Evolutionary conservation across 2,329 filamentous ascomycete species (phyloP), one percentile per base, ranked within the genome.

Genomic region (Bipolaris cookei): DNA sequence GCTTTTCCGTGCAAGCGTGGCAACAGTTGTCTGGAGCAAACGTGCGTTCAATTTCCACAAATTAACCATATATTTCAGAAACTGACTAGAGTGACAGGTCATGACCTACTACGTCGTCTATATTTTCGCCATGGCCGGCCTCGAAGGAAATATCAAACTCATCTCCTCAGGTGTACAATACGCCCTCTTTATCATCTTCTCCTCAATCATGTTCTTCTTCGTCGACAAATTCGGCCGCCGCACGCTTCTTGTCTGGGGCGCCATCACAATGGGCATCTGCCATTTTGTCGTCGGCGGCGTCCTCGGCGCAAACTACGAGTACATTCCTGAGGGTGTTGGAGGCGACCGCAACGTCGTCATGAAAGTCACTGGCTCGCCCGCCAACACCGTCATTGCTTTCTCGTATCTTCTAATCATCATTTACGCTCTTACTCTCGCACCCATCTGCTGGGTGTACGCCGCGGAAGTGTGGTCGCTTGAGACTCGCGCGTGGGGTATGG

Each of bases 141-240:
- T 89, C n/a, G 77, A 75, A 1, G 83, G 82, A 3, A 80, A 85
- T 64, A 82, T 81, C 50, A 83, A 86, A 37, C 81, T 91, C 7
- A 76, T 90, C 42, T 84, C 88, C 5, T 88, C 87, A 1, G 86
- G 84, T 8, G 90, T 91, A 59, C 86, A 90, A 52, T 91, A 90
- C 73, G 82, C 92, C 66, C 90, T 94, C 79, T 93, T 93, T 72
- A 90, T 94, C 2, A 59, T 88, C 51, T 90, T 91, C 86, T 94
- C 91, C 0, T 74, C 93, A 2, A 89, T 90, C 0, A 90, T 90
- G 1, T 82, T 94, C 25, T 77, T 93, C 55, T 93, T 81, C 78
- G 84, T 93, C 66, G 90, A 95, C 64, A 81, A 82, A 51, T 90
- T 88, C 85, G 91, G 91, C 42, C 90, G 90, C 61, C 89, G 89